Base-by-base conservation (phyloP, 768 basidiomycete species). In the Omphalotus guepiniiformis region DNA sequence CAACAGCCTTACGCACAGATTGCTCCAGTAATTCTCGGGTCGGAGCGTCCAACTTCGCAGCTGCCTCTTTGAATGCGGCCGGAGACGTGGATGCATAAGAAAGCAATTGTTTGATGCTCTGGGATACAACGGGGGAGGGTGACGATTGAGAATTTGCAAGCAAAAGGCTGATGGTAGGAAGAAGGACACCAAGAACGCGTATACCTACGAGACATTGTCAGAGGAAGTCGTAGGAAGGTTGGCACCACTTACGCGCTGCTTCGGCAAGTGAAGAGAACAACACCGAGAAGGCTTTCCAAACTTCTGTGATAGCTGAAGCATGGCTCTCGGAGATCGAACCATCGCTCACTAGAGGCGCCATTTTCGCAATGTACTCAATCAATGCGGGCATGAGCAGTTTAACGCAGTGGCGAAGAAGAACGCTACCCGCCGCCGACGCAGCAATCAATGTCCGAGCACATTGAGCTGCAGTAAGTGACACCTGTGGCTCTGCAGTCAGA, bases 401-500 rank as follows among this genome's bases (percentile, higher is more conserved):
- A 6, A 79, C 73, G 54, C 87, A 90, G 49, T 85, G 81, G 13
- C 82, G 79, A 18, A 98, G 76, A 9, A 84, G 65, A 1, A 77
- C 66, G 43, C 79, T 83, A 3, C 82, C 84, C 2, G 82, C 69
- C 2, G 76, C 69, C 0, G 91, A 85, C 2, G 93, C 83, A 4
- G 79, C 63, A 28, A 91, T 74, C 34, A 97, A 68, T 0, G 93
- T 94, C 59, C 88, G 89, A 1, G 88, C 81, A 57, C 95, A 97
- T 56, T 98, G 92, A 2, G 86, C 80, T 1, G 93, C 93, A 2
- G 88, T 89, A n/a, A 91, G 62, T 1, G 87, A 82, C 32, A 83
- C 70, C 90, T 96, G 48, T 34, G 18, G 6, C 12, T 35, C 29
- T 50, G 23, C 56, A 34, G 27, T 46, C 6, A 25, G 8, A 36